These are phyloP conservation scores for Zoysia pacifica DNA, from an alignment of 176 grass and related monocot species.

Conservation along the genomic window DNA sequence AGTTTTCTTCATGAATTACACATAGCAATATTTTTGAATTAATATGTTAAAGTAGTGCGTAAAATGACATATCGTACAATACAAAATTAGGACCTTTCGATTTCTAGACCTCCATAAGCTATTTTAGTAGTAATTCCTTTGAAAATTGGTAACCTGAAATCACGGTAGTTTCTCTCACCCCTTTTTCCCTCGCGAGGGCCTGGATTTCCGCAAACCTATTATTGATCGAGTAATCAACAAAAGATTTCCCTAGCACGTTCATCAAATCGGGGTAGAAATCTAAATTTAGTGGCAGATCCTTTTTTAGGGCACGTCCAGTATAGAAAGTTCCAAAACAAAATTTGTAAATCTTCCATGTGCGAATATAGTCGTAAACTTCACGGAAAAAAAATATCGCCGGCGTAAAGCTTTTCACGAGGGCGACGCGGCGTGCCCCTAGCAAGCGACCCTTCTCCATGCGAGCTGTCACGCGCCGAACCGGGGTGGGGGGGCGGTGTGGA, in stretches of 20 bases:
- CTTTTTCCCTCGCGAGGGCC: neutral
- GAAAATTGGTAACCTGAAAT: neutral
- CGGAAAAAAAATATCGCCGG: neutral
- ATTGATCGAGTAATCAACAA: neutral
- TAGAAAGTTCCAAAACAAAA: neutral
- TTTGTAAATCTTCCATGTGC: neutral
- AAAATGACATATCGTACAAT: too few relatives aligned
- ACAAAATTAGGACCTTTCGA: too few relatives aligned
- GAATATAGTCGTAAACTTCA: neutral
- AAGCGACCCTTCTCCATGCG: slow-evolving; percentile 1
- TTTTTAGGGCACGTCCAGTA: neutral
- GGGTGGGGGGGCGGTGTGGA: too few relatives aligned
- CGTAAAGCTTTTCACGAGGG: slow-evolving; percentile 10
- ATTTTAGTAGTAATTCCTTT: neutral
- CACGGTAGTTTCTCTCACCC: neutral
- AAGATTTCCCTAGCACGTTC: neutral
- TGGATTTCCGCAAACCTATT: neutral
- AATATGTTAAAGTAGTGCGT: neutral
- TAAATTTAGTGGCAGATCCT: neutral
- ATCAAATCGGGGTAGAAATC: neutral
- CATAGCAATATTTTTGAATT: neutral
- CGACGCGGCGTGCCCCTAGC: slow-evolving; percentile 40
- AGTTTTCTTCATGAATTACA: neutral
- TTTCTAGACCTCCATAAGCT: neutral
- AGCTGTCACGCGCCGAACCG: slow-evolving; percentile 24